Base-by-base conservation (phyloP, 2,329 filamentous ascomycete species). In the Neopestalotiopsis sp. region DNA sequence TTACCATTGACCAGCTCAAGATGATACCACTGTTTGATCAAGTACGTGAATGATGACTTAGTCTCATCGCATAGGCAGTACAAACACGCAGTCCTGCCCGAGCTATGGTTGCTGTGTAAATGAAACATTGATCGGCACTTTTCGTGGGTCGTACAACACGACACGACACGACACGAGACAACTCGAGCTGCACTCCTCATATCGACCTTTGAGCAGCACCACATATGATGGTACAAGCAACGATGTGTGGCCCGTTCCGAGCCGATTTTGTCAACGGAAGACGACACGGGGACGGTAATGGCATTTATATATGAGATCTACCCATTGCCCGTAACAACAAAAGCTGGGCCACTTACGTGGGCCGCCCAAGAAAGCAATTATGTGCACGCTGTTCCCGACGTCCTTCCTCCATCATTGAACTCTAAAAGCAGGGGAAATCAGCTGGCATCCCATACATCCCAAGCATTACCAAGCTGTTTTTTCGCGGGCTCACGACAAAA, bases 101-200 rank as follows among this genome's bases (percentile, higher is more conserved):
- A 38, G 34, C 1, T 38, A 7, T 60, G 30, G 60, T 4, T 13
- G 17, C 34, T 34, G 24, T 38, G 28, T 38, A 40, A 34, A 30
- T 38, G 60, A 38, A 34, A 40, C 20, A 24, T 24, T 38, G 34
- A 38, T 38, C 60, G 60, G 60, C 60, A 63, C 17, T 40, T 63
- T 63, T 38, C 30, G 20, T 34, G 57, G 57, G 57, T 59, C 57
- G 20, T 52, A 52, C 45, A 52, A 59, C 57, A 59, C 57, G 57
- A 59, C 57, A 30, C 24, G 57, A 52, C 45, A 52, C 45, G 45
- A 52, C 9, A 52, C 45, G 45, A 52, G 45, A 52, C 45, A 52
- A 52, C 45, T 52, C 45, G 45, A 52, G 45, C 45, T 52, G 45
- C 45, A 52, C n/a, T n/a, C 45, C 45, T 17, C 14, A 52, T 52